Evolutionary conservation across 345 rosid genomes (phyloP).

Genomic region (Eucalyptus grandis): DNA sequence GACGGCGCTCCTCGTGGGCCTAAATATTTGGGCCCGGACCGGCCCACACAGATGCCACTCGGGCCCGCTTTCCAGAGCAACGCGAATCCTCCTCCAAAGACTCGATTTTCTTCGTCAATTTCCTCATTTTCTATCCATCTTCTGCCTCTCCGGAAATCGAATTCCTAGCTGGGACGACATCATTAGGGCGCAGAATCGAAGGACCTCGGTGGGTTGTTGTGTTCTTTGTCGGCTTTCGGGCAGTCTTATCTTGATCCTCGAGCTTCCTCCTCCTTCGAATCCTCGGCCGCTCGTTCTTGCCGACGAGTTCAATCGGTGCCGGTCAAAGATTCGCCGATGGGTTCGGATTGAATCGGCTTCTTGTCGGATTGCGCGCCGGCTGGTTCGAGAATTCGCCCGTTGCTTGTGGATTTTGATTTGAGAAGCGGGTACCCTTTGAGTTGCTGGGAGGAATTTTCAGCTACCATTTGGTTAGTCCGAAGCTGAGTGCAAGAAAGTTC

Average conservation of each 20-base stretch:
- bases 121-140: background rate
- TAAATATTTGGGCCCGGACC: background rate
- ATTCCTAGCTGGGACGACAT: background rate
- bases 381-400: background rate
- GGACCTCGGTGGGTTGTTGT: background rate
- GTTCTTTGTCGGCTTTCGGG: background rate
- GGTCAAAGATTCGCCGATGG: background rate
- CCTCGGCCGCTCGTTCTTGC: background rate
- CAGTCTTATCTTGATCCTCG: background rate
- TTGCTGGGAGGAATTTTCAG: background rate
- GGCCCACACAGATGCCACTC: fast-evolving
- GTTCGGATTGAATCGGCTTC: background rate
- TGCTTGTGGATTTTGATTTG: background rate
- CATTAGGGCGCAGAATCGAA: background rate
- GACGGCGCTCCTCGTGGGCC: background rate
- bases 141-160: background rate
- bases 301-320: background rate
- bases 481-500: background rate
- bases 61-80: background rate
- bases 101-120: background rate
- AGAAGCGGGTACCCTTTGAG: background rate
- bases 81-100: background rate
- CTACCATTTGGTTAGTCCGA: background rate
- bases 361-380: background rate
- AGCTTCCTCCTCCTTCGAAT: background rate